phyloP scores from a whole-genome alignment of 2,329 filamentous ascomycete species.

The Zasmidium citrigriseum region DNA sequence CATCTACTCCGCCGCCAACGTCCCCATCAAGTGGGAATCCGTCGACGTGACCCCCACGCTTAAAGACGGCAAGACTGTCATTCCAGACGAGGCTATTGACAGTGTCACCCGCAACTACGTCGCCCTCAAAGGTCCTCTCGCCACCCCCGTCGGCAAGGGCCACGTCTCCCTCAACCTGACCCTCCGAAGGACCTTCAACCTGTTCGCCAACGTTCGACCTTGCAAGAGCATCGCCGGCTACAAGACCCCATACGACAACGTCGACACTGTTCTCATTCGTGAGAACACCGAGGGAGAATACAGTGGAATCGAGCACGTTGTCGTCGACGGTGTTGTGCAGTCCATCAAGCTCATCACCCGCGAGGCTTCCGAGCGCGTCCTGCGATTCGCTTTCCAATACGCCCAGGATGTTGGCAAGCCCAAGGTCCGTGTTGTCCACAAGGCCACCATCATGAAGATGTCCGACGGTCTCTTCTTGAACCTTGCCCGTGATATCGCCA shows the following conservation, averaged over 20 bases:
- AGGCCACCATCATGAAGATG: slow-evolving; percentile 99
- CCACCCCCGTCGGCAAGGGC: slow-evolving; percentile 97
- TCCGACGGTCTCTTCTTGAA: slow-evolving; percentile 96
- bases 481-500: slow-evolving; percentile 80
- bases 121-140: slow-evolving; percentile 95
- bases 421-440: slow-evolving; percentile 98
- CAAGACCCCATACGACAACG: slow-evolving; percentile 97
- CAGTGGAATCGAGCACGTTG: slow-evolving; percentile 97
- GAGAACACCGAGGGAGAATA: slow-evolving; percentile 99
- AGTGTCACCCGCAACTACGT: slow-evolving; percentile 96
- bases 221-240: slow-evolving; percentile 96
- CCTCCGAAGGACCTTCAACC: slow-evolving; percentile 98
- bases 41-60: slow-evolving; percentile 93
- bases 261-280: slow-evolving; percentile 96
- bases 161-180: slow-evolving; percentile 99
- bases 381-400: slow-evolving; percentile 98
- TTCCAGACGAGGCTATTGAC: slow-evolving; percentile 87
- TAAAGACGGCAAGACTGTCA: slow-evolving; percentile 93
- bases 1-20: slow-evolving; percentile 94
- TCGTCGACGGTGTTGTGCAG: slow-evolving; percentile 96
- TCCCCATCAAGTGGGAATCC: slow-evolving; percentile 96
- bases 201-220: slow-evolving; percentile 98
- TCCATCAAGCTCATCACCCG: slow-evolving; percentile 99
- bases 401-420: slow-evolving; percentile 89
- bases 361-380: slow-evolving; percentile 90